Percentiles rank a stretch among this genome's conserved stretches.
phyloP scores from a whole-genome alignment of 805 yeast species.

The Isabelozyma gotoi region DNA sequence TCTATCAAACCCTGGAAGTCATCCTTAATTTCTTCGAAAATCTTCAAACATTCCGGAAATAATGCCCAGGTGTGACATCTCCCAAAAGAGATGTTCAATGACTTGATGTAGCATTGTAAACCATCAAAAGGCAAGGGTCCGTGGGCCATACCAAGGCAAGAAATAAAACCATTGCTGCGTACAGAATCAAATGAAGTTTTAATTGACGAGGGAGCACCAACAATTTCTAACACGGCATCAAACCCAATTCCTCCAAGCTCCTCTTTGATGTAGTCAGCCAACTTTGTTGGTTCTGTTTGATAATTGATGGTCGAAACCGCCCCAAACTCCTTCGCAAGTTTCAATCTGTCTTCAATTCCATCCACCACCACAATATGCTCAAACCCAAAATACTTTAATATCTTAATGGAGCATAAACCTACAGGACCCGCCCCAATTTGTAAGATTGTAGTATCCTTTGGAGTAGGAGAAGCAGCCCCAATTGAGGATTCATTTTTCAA shows the following conservation, averaged over 20 bases:
- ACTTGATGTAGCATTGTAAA: constrained; percentile 56
- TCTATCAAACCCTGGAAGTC: constrained; percentile 56
- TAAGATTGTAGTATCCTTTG: constrained; percentile 36
- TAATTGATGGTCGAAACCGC: constrained; percentile 49
- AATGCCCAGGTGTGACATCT: constrained; percentile 62
- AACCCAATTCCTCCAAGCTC: constrained; percentile 52
- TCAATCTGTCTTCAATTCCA: constrained; percentile 46
- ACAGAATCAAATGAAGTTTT: constrained; percentile 52
- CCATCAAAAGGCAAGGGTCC: constrained; percentile 57
- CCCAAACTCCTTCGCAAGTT: constrained; percentile 46
- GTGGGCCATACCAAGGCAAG: constrained; percentile 62
- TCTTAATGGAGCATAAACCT: constrained; percentile 51
- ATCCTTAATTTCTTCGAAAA: constrained; percentile 43
- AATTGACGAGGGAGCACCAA: constrained; percentile 54
- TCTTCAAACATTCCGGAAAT: constrained; percentile 50
- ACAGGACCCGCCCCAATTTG: constrained; percentile 65
- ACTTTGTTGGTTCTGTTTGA: constrained; percentile 28
- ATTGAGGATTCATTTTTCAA: constrained; percentile 25
- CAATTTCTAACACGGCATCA: constrained; percentile 61
- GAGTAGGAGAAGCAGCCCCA: constrained; percentile 14
- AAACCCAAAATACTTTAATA: constrained; percentile 46
- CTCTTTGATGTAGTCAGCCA: constrained; percentile 25
- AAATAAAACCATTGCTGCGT: constrained; percentile 57
- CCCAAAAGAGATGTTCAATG: constrained; percentile 58
- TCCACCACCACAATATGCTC: constrained; percentile 48